phyloP scores from a whole-genome alignment of 768 basidiomycete genomes.

The Mycena albidolilacea region DNA sequence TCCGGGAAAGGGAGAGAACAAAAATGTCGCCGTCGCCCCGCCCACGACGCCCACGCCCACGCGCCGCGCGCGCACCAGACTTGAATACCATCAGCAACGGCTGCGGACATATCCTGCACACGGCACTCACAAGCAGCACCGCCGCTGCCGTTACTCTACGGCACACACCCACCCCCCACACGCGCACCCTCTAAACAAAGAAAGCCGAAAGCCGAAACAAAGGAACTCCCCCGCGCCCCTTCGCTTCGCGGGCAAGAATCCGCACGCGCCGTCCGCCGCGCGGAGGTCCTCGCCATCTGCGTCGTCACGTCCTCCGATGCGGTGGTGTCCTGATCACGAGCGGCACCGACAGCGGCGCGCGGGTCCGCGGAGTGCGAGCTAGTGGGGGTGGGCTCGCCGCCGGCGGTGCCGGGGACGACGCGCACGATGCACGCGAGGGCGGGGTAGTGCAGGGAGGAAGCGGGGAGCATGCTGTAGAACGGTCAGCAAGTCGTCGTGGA shows the following conservation, averaged over 20 bases:
- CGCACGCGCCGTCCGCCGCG: constrained; percentile 84
- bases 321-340: no score
- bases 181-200: background rate
- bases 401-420: constrained; percentile 57
- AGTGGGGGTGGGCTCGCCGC: background rate
- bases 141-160: no score
- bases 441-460: constrained; percentile 62
- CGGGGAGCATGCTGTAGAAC: constrained; percentile 70
- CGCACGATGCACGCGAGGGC: constrained; percentile 78
- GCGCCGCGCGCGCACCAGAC: no score
- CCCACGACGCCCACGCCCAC: no score
- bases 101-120: no score
- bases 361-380: background rate
- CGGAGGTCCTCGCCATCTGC: constrained; percentile 11
- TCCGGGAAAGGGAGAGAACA: no score
- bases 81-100: no score
- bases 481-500: background rate
- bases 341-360: background rate
- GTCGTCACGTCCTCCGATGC: no score
- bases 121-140: no score
- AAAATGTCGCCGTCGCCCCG: no score
- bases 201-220: background rate
- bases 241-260: constrained; percentile 73
- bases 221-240: constrained; percentile 46
- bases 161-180: no score